These are phyloP conservation scores for Mrakia hoshinonis DNA, from an alignment of 768 basidiomycete genomes.

Conservation along the genomic window DNA sequence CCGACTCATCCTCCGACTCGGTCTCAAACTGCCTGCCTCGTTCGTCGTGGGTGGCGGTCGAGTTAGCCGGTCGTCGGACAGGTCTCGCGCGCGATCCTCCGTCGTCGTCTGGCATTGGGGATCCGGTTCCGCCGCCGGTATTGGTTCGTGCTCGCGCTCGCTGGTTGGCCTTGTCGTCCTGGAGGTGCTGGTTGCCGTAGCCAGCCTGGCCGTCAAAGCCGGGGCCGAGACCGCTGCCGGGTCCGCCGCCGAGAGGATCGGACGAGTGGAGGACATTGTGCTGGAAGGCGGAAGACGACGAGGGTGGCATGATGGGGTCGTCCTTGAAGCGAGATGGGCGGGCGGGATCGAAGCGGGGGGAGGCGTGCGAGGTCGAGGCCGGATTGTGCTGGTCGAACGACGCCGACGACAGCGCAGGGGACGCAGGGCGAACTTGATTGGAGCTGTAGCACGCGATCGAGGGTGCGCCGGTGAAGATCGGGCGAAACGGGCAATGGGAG, in stretches of 20 bases:
- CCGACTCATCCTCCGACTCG: slow-evolving; percentile 34
- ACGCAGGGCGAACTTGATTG: not conserved
- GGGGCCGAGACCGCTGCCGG: slow-evolving; percentile 22
- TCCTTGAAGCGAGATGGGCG: not conserved
- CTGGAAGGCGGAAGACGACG: not conserved
- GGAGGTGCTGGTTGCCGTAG: not conserved
- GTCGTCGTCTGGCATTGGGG: not conserved
- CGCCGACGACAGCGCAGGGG: slow-evolving; percentile 16
- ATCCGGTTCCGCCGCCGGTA: not conserved
- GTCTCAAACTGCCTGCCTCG: slow-evolving; percentile 29
- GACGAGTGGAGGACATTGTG: not conserved
- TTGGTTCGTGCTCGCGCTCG: not conserved
- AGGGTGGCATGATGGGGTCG: not conserved
- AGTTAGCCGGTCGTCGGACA: not conserved
- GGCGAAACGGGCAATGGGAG: not conserved
- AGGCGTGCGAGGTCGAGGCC: not conserved
- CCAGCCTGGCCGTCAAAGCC: not conserved
- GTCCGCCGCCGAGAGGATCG: slow-evolving; percentile 3
- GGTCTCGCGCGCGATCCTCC: not conserved
- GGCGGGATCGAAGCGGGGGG: slow-evolving; percentile 2
- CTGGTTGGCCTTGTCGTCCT: not conserved
- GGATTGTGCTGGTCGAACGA: not conserved
- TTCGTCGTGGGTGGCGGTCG: slow-evolving; percentile 31
- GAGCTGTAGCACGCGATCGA: no score
- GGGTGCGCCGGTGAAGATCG: not conserved